Evolutionary conservation across 768 basidiomycete genomes (phyloP), one percentile per base, ranked within the genome.

Genomic region (Psilocybe cubensis): DNA sequence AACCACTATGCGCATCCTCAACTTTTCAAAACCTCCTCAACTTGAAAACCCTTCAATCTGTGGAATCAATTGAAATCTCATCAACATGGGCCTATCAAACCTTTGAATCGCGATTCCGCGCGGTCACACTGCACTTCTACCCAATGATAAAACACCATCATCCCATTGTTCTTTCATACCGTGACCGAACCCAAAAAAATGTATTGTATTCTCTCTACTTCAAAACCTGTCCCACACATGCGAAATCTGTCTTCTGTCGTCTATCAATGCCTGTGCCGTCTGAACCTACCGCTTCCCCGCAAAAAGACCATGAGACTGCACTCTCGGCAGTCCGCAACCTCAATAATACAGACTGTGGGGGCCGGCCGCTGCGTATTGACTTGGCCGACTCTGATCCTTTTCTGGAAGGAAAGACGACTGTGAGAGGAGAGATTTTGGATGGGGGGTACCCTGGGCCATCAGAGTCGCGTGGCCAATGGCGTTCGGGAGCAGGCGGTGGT

Each of bases 311-410:
- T 71, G 96, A 97, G 74, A 98, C 97, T 21, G 97, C 97, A 6
- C 74, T 85, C 23, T 96, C 94, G 49, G 97, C 97, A 46, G 94
- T 99, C 14, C 88, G 97, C 66, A 99, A 98, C 69, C 83, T 99
- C 47, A 94, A 97, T 73, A 93, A 92, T 59, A 86, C 86, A 49
- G 93, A 94, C 64, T 91, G 98, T 28, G 94, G 92, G 54, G 97
- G 97, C 3, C 86, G 97, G 8, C 90, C 92, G 2, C 80, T 99
- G 42, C 88, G 96, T 47, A 96, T 99, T 66, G 96, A 98, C 71
- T 82, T 96, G 31, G 94, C 95, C 44, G 92, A 96, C 69, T 94
- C 92, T 25, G 94, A 95, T 64, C 93, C 95, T 4, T 91, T 93
- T 69, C 86, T 94, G 58, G 89, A 95, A 77, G 90, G 91, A 64